These are phyloP conservation scores for Hyphopichia fennica DNA, from an alignment of 1,139 yeast genomes.

Conservation along the genomic window DNA sequence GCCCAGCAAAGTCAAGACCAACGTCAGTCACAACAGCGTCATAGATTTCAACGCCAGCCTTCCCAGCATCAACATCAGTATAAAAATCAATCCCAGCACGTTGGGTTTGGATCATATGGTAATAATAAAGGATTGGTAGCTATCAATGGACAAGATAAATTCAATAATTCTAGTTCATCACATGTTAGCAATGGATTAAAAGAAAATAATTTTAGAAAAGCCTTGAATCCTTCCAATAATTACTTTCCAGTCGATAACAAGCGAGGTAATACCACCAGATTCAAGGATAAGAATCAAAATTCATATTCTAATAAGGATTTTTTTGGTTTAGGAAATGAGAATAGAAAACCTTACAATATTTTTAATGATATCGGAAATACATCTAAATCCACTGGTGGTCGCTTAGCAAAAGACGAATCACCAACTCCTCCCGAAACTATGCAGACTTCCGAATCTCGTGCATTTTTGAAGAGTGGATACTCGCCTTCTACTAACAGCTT, in stretches of 20 bases:
- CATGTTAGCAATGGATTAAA: not conserved
- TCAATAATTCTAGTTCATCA: not conserved
- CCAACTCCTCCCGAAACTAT: slow-evolving; percentile 14
- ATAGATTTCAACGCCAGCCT: not conserved
- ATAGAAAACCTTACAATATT: slow-evolving; percentile 5
- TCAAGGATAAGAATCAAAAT: not conserved
- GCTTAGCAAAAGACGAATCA: slow-evolving; percentile 6
- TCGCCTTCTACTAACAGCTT: slow-evolving; percentile 3
- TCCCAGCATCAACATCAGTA: not conserved
- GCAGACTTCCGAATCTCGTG: slow-evolving; percentile 11
- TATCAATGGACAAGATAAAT: not conserved
- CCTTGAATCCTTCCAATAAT: not conserved
- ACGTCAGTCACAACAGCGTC: not conserved
- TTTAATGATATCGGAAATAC: slow-evolving; percentile 4
- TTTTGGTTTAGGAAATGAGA: slow-evolving; percentile 5
- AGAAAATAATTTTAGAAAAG: not conserved
- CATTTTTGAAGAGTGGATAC: slow-evolving; percentile 10
- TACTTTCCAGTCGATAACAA: not conserved
- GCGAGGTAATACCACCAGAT: not conserved
- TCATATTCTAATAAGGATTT: not conserved
- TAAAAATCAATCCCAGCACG: too few species aligned
- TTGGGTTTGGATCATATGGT: not conserved
- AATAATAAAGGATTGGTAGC: not conserved
- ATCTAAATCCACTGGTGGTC: not conserved
- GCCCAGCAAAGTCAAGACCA: too few species aligned